Evolutionary conservation across 2,329 filamentous ascomycete species (phyloP).

Genomic region (Hymenoscyphus repandus): DNA sequence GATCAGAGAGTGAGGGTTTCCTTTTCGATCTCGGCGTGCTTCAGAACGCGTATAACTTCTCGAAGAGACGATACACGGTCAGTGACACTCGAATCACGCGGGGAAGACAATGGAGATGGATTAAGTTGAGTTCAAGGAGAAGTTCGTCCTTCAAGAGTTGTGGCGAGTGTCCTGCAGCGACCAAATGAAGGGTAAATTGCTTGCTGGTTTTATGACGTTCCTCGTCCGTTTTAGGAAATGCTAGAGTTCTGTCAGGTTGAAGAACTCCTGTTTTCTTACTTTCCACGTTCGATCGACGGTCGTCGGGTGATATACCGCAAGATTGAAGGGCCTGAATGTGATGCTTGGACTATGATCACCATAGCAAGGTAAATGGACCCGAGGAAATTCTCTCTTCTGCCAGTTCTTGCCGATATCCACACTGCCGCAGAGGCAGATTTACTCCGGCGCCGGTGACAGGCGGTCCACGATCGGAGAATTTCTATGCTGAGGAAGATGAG

Average conservation of each 20-base stretch:
- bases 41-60: constrained; percentile 27
- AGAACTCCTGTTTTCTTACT: constrained; percentile 24
- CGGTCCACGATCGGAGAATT: constrained; percentile 20
- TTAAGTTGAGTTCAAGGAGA: constrained; percentile 23
- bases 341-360: constrained; percentile 27
- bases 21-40: constrained; percentile 24
- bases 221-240: constrained; percentile 23
- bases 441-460: constrained; percentile 20
- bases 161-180: constrained; percentile 26
- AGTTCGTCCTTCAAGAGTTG: constrained; percentile 19
- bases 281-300: constrained; percentile 29
- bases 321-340: constrained; percentile 26
- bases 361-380: constrained; percentile 28
- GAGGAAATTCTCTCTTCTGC: constrained; percentile 25
- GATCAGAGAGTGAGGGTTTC: constrained; percentile 19
- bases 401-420: constrained; percentile 15
- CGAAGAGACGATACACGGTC: constrained; percentile 19
- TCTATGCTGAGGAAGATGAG: constrained; percentile 16
- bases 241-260: constrained; percentile 19
- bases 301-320: constrained; percentile 29
- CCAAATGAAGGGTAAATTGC: constrained; percentile 30
- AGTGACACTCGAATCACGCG: constrained; percentile 21
- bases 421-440: constrained; percentile 12
- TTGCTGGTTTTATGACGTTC: constrained; percentile 29
- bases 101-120: constrained; percentile 21